Evolutionary conservation across 495 filamentous ascomycete species (phyloP), one percentile per base, ranked within the genome.

Genomic region (Trypethelium eluteriae): DNA sequence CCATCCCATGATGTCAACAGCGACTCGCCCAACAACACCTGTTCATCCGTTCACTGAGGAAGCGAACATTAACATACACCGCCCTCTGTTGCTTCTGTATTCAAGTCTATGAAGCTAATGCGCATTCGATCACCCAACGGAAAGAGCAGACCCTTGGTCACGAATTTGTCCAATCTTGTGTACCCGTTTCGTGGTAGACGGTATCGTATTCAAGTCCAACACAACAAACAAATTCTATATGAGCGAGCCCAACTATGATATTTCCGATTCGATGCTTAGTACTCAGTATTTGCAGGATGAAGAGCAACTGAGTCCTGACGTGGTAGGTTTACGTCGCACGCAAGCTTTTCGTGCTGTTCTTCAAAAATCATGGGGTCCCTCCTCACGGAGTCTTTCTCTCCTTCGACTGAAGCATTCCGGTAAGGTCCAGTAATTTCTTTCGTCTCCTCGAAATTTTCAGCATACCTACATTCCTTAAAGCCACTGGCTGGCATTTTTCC

Each of bases 401-500:
- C 32, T 59, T 34, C 36, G 11, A 59, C n/a, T 36, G 18, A 36
- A 59, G 25, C 18, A 25, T 59, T 6, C 32, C 7, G 25, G 53
- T 36, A 14, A 59, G 32, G 53, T 34, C 53, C 36, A 2, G 5
- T 36, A 10, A 9, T 3, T 34, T 16, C 32, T 59, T 18, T n/a
- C 18, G 1, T 53, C 11, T 5, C 5, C 18, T 14, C 49, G 18
- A 25, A 14, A 5, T 5, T 53, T 53, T 18, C 11, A 59, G 14
- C 14, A 7, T 44, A 7, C 7, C 6, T 44, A 44, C 6, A 14
- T 44, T 59, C 36, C 18, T 18, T 59, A 11, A 35, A 10, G 32
- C 53, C 53, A 59, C 53, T 59, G 53, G 53, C 32, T 59, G 53
- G 53, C 32, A 7, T 59, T 36, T 59, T 36, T 59, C 14, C 32